phyloP scores from a whole-genome alignment of 257 asterid species.

The Linaria vulgaris region DNA sequence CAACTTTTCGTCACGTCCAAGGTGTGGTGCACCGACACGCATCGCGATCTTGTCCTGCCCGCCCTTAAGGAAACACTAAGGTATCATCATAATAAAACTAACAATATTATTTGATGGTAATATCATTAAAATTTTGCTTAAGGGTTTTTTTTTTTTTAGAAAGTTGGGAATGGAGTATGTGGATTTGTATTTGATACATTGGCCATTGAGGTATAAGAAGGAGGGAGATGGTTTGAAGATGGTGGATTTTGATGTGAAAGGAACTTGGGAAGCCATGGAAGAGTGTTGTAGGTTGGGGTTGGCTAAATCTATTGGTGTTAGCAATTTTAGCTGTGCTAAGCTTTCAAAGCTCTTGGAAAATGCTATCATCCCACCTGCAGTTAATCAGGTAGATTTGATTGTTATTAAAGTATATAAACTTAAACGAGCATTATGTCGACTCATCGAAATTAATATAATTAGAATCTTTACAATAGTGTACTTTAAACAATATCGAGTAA shows the following conservation, averaged over 20 bases:
- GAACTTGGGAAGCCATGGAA: conserved; percentile 63
- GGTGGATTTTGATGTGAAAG: conserved; percentile 40
- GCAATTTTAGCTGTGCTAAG: conserved; percentile 53
- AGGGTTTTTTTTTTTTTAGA: neutral
- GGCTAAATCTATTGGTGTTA: conserved; percentile 56
- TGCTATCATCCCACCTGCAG: conserved; percentile 55
- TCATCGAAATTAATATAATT: too few relatives aligned
- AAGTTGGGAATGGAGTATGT: conserved; percentile 42
- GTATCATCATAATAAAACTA: conserved; percentile 28
- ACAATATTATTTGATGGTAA: too few relatives aligned
- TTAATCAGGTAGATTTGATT: conserved; percentile 41
- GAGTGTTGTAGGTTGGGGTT: conserved; percentile 44
- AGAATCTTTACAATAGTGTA: too few relatives aligned
- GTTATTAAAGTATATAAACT: too few relatives aligned
- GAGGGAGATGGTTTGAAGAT: neutral
- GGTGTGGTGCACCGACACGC: conserved; percentile 35
- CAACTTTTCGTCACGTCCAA: conserved; percentile 56
- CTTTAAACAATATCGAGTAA: too few relatives aligned
- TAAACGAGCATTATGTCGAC: too few relatives aligned
- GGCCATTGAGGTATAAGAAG: conserved; percentile 37
- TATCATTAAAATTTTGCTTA: too few relatives aligned
- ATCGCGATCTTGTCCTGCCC: conserved; percentile 40
- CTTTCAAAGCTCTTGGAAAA: conserved; percentile 35
- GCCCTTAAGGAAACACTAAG: conserved; percentile 41
- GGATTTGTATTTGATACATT: conserved; percentile 52